Base-by-base conservation (phyloP, 2,329 filamentous ascomycete genomes). In the Xylariomycetidae sp. region DNA sequence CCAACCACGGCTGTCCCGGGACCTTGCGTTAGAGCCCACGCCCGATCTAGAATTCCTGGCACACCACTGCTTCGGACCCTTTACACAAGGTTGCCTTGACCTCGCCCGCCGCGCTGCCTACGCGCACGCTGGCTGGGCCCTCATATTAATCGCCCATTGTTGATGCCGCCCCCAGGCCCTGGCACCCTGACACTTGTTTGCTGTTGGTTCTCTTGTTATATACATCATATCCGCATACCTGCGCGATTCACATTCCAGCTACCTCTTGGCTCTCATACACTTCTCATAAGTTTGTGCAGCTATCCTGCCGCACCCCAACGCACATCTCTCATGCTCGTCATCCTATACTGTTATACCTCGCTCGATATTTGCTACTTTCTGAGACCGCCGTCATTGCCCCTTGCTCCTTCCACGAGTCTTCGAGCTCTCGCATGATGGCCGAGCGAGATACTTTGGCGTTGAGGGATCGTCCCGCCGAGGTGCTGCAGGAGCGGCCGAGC, bases 401-500 rank as follows among this genome's bases (percentile, higher is more conserved):
- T n/a, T n/a, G n/a, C n/a, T n/a, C n/a, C n/a, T n/a, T n/a, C n/a
- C n/a, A n/a, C n/a, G n/a, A n/a, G n/a, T n/a, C n/a, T n/a, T n/a
- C n/a, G 35, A 28, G 18, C 25, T 25, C 29, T 38, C 15, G 34
- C 27, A 29, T 14, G 13, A 27, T 34, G 26, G 19, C 17, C 12
- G 41, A 41, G 32, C 30, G 27, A 13, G 40, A 44, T 25, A 18
- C 24, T 10, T 29, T 19, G 19, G 14, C 24, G 28, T 40, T 52
- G 16, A 37, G 44, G 34, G 49, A 43, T 43, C 45, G 46, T 37
- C 47, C 44, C n/a, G 40, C 56, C 19, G 55, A 58, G 35, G 43
- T 49, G 13, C 44, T 52, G 12, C 52, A 56, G 35, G 54, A 50
- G 28, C 57, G 54, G 19, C 39, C 51, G 30, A 50, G 48, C 36